Evolutionary conservation across 176 grass and related monocot species (phyloP).

Genomic region (Oryza brachyantha): DNA sequence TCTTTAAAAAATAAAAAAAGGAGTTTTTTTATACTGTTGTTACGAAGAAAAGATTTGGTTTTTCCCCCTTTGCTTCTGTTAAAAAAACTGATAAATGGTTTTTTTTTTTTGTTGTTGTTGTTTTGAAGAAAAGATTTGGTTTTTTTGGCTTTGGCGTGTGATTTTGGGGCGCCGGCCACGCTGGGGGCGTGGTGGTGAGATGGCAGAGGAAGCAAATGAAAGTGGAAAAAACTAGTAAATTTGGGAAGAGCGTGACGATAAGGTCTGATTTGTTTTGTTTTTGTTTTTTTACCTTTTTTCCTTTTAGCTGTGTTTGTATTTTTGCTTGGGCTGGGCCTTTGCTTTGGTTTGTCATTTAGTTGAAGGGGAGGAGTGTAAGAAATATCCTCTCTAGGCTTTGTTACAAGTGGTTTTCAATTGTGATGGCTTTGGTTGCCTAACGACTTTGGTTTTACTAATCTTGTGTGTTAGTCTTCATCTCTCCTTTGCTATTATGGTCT

Average conservation of each 20-base stretch:
- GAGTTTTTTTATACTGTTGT: too few species aligned
- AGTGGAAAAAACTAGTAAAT: not conserved
- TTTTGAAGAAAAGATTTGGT: not conserved
- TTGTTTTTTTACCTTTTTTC: not conserved
- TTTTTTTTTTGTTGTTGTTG: not conserved
- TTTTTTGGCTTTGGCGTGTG: slow-evolving; percentile 32
- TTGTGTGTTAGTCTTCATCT: not conserved
- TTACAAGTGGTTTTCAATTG: not conserved
- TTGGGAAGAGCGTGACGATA: not conserved
- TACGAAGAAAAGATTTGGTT: too few species aligned
- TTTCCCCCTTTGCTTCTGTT: not conserved
- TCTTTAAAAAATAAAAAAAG: too few species aligned
- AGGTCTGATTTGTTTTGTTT: not conserved
- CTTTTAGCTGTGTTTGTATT: not conserved
- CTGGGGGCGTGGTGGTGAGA: slow-evolving; percentile 7
- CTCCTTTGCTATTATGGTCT: not conserved
- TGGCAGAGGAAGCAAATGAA: not conserved
- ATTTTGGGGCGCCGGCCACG: slow-evolving; percentile 4
- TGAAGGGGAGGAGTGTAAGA: not conserved
- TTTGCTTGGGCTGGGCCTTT: not conserved
- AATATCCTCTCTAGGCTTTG: not conserved
- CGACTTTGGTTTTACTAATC: not conserved
- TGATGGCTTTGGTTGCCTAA: not conserved
- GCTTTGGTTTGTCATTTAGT: not conserved
- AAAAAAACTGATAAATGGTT: not conserved